These are phyloP conservation scores for Helianthus tuberosus DNA, from an alignment of 129 eudicot genomes.

Conservation along the genomic window DNA sequence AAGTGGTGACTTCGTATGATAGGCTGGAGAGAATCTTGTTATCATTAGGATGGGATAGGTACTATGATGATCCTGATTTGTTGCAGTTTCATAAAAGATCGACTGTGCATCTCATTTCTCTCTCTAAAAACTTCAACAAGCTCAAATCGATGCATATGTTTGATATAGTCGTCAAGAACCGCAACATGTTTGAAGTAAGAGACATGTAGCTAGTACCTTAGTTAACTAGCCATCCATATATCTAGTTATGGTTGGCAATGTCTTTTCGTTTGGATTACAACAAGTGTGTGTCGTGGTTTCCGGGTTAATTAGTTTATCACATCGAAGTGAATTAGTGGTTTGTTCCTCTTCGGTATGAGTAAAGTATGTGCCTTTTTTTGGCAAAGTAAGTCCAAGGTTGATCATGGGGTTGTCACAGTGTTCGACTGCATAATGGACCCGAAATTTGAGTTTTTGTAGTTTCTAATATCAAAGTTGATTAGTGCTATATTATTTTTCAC, in stretches of 20 bases:
- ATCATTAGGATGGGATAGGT: conserved; percentile 85
- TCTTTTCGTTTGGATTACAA: not conserved
- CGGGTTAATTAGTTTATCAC: not conserved
- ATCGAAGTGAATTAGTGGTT: not conserved
- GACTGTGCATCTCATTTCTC: conserved; percentile 81
- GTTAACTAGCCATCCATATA: not conserved
- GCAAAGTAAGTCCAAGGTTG: conserved; percentile 10
- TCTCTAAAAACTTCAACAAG: conserved; percentile 75
- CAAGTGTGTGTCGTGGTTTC: conserved; percentile 1
- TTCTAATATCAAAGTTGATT: conserved; percentile 9
- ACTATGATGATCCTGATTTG: conserved; percentile 72
- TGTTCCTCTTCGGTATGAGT: too few relatives aligned
- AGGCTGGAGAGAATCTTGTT: conserved; percentile 57
- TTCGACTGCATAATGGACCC: not conserved
- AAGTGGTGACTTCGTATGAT: conserved; percentile 67
- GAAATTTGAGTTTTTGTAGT: conserved; percentile 19
- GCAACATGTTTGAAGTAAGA: conserved; percentile 88
- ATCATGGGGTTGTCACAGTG: not conserved
- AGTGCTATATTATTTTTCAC: not conserved
- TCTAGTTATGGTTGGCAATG: not conserved
- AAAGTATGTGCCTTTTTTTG: too few relatives aligned
- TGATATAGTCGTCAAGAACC: conserved; percentile 87
- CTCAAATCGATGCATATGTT: conserved; percentile 91
- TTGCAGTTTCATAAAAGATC: conserved; percentile 91
- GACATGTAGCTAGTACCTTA: conserved; percentile 29